Evolutionary conservation across 2,329 filamentous ascomycete species (phyloP).

Genomic region (Microsporum audouinii): DNA sequence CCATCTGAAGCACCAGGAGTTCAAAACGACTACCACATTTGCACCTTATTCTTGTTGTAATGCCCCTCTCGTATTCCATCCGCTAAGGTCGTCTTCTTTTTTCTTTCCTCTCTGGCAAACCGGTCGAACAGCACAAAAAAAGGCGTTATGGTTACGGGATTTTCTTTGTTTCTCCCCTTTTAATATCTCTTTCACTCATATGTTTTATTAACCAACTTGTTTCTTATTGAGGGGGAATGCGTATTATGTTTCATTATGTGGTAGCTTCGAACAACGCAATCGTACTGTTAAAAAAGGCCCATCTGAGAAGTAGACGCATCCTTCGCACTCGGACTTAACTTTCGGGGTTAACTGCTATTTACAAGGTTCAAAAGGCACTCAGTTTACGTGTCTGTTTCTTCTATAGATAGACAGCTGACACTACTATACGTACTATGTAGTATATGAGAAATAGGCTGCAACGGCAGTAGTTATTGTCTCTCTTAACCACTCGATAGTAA

Average conservation of each 20-base stretch:
- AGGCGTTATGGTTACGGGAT: slow-evolving; percentile 1
- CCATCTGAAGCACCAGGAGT: neutral
- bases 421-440: no score
- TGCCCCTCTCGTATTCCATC: slow-evolving; percentile 1
- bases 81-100: neutral
- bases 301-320: neutral
- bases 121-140: neutral
- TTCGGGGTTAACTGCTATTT: neutral
- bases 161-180: neutral
- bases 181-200: neutral
- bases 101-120: neutral
- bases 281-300: neutral
- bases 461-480: no score
- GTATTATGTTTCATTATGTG: slow-evolving; percentile 1
- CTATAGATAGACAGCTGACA: no score
- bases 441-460: no score
- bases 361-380: neutral
- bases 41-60: neutral
- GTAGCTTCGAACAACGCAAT: neutral
- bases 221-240: neutral
- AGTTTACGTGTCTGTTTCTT: neutral
- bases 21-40: neutral
- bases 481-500: no score
- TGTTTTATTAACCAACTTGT: neutral
- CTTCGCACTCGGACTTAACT: neutral